Evolutionary conservation across 768 basidiomycete genomes (phyloP).

Genomic region (Auricularia sp.): DNA sequence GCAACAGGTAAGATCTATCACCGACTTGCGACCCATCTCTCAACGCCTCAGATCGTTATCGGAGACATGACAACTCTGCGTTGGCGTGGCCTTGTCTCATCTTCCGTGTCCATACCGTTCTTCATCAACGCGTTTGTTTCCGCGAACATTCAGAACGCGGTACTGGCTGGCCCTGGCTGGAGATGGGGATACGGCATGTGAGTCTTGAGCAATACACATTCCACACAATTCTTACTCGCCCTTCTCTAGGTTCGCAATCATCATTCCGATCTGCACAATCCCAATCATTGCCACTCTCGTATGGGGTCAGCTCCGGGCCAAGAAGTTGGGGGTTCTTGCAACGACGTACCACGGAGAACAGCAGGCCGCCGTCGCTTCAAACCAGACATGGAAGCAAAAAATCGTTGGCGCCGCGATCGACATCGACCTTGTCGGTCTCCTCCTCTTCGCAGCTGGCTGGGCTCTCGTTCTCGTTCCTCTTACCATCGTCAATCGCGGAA

Average conservation of each 20-base stretch:
- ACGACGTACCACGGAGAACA: constrained; percentile 14
- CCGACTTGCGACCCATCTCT: constrained; percentile 18
- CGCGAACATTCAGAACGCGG: constrained; percentile 44
- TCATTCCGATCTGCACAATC: constrained; percentile 39
- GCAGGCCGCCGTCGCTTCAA: constrained; percentile 5
- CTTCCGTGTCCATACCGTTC: constrained; percentile 40
- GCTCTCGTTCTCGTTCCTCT: constrained; percentile 47
- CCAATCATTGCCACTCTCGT: constrained; percentile 46
- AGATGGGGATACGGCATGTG: constrained; percentile 50
- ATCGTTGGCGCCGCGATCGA: constrained; percentile 9
- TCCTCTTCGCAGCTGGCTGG: constrained; percentile 38
- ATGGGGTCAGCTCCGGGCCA: constrained; percentile 44
- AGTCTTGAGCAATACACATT: too few relatives aligned
- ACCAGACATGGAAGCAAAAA: too few relatives aligned
- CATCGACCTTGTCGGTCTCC: constrained; percentile 42
- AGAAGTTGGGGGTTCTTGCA: constrained; percentile 25
- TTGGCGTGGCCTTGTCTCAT: constrained; percentile 45
- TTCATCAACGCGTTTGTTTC: constrained; percentile 57
- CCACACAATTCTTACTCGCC: not conserved
- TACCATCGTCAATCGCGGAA: constrained; percentile 25
- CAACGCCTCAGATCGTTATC: constrained; percentile 42
- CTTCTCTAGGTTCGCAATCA: constrained; percentile 40
- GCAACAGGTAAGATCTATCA: not conserved
- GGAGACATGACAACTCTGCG: constrained; percentile 50
- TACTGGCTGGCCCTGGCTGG: constrained; percentile 43